A percentile compares a stretch with the other conserved stretches of the same genome.
Conservation (phyloP, 257 asterid species). For the Lantana camara region DNA sequence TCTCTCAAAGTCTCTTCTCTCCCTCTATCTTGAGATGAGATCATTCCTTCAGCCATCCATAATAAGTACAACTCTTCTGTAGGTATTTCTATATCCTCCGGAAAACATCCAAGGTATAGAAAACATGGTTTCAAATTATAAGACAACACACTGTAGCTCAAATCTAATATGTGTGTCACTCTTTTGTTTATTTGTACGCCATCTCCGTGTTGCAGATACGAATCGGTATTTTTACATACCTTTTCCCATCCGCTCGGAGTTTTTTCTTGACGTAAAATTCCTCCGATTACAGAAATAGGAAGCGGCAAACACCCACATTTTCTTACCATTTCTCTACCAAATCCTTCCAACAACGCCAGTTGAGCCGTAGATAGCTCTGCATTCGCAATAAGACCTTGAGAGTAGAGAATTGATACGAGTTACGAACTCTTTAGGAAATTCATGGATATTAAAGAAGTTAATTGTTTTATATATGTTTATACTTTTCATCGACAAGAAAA, state of each 20-base stretch:
- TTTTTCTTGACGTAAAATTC: not conserved
- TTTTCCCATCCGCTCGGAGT: conserved; percentile 4
- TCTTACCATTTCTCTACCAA: no score
- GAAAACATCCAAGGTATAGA: conserved; percentile 14
- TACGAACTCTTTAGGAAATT: no score
- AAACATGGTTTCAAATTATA: conserved; percentile 29
- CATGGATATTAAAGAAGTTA: no score
- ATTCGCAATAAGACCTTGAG: no score
- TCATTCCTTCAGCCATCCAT: conserved; percentile 1
- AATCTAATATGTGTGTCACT: conserved; percentile 1
- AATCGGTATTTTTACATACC: not conserved
- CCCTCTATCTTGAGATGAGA: not conserved
- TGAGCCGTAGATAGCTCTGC: no score
- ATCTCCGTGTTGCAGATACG: not conserved
- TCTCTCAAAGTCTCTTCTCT: conserved; percentile 14
- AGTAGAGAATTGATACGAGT: no score
- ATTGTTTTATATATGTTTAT: no score
- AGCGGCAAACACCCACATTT: conserved; percentile 19
- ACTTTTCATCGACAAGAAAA: no score
- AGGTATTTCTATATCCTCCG: not conserved
- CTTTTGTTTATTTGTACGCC: not conserved
- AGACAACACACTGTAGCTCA: conserved; percentile 24
- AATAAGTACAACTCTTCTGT: not conserved
- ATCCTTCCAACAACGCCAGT: no score
- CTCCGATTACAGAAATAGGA: not conserved